These are phyloP conservation scores for Pseudogymnoascus sp. DNA, from an alignment of 2,329 filamentous ascomycete genomes.

Conservation along the genomic window DNA sequence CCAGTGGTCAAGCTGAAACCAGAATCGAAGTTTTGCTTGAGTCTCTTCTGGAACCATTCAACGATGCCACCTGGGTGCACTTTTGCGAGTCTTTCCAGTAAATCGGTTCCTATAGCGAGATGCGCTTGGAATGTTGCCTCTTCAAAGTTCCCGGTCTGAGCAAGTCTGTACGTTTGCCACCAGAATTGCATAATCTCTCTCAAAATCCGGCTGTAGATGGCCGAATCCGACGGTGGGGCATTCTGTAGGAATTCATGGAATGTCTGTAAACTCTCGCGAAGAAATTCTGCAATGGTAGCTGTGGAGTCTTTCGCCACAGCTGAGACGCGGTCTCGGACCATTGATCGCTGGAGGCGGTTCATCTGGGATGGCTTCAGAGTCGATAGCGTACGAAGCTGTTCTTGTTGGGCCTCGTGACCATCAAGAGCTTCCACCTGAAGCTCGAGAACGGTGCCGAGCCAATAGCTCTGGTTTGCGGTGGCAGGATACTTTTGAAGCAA, in stretches of 20 bases:
- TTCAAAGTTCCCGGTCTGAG: constrained; percentile 44
- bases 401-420: constrained; percentile 36
- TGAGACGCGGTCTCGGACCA: constrained; percentile 46
- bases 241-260: constrained; percentile 39
- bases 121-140: constrained; percentile 60
- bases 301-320: constrained; percentile 56
- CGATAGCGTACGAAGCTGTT: constrained; percentile 35
- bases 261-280: constrained; percentile 37
- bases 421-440: constrained; percentile 38
- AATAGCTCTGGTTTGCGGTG: constrained; percentile 31
- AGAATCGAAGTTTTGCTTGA: constrained; percentile 54
- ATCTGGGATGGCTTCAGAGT: constrained; percentile 44
- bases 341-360: constrained; percentile 55
- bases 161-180: constrained; percentile 44
- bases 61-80: constrained; percentile 12
- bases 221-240: constrained; percentile 21
- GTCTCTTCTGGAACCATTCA: constrained; percentile 27
- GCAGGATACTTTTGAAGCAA: constrained; percentile 36
- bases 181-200: constrained; percentile 45
- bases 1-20: constrained; percentile 70
- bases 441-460: constrained; percentile 48
- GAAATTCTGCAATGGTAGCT: constrained; percentile 44
- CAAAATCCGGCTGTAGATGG: constrained; percentile 30
- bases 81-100: constrained; percentile 13
- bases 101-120: constrained; percentile 36